Evolutionary conservation across 108 stramenopile genomes (phyloP), one percentile per base, ranked within the genome.

Genomic region (Discostella pseudostelligera): DNA sequence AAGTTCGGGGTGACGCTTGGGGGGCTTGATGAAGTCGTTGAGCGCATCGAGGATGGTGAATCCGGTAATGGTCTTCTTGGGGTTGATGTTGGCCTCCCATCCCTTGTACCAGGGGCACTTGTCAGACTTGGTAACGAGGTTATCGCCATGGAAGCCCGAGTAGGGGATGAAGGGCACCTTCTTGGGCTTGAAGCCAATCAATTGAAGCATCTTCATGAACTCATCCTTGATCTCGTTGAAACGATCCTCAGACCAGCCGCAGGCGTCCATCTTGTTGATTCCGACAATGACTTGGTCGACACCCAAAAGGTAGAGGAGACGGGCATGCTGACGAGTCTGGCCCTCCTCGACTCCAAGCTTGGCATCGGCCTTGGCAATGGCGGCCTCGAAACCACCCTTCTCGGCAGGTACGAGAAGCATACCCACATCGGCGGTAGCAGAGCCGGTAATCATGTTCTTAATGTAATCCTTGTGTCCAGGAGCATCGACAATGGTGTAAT

Each of bases 381-480:
- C 88, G 26, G 88, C 85, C 76, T 89, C 88, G 82, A 89, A 89
- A 73, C 88, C 88, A 56, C 88, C 88, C 84, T 89, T 89, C 65
- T 87, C 86, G 56, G 86, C 86, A 59, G 86, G 86, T 21, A 87
- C 86, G 56, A 87, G 79, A 59, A 87, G 73, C 66, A 87, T 69
- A 70, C 86, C 86, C n/a, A 87, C 86, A 74, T 87, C 86, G 59
- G 86, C 86, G 58, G 86, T 87, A 76, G 86, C 81, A 24, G 81
- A 84, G 72, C 86, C 86, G 57, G 86, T 87, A 62, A 87, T 87
- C 86, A 87, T 87, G 80, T 87, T 87, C 80, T 87, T 87, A 80
- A 87, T 87, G 86, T 87, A 87, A 87, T 87, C 86, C 86, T 84
- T 87, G 86, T 87, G 86, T 8, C 86, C 86, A 17, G 86, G 86